phyloP scores from a whole-genome alignment of 2,329 filamentous ascomycete species.

The Samsoniella hepiali region DNA sequence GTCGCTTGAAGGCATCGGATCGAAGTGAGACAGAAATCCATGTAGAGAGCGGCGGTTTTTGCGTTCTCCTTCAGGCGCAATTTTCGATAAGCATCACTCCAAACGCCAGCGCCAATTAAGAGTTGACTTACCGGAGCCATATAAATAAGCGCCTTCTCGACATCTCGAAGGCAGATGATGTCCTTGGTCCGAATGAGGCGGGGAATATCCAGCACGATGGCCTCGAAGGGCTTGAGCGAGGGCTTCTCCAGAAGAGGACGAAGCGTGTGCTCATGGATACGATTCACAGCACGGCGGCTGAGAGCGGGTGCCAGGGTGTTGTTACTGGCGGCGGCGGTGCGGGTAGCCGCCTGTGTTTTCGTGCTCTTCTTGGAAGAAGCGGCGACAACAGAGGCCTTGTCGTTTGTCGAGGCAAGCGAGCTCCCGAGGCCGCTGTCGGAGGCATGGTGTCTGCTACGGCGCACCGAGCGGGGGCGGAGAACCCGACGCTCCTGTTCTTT shows the following conservation, averaged over 20 bases:
- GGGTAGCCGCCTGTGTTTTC: conserved; percentile 43
- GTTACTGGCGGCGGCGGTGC: conserved; percentile 51
- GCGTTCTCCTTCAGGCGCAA: conserved; percentile 74
- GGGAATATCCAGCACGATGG: conserved; percentile 74
- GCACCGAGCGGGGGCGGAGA: conserved; percentile 52
- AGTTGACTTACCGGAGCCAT: conserved; percentile 85
- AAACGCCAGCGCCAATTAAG: conserved; percentile 52
- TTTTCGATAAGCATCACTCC: conserved; percentile 66
- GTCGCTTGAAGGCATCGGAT: conserved; percentile 88
- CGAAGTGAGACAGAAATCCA: conserved; percentile 85
- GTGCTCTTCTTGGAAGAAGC: conserved; percentile 39
- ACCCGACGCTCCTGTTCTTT: conserved; percentile 46
- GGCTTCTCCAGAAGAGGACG: conserved; percentile 72
- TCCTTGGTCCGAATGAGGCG: conserved; percentile 77
- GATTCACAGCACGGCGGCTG: conserved; percentile 65
- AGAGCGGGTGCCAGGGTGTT: conserved; percentile 56
- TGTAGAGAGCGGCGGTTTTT: conserved; percentile 67
- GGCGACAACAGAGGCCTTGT: conserved; percentile 45
- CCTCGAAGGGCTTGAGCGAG: conserved; percentile 74
- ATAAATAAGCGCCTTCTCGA: conserved; percentile 90
- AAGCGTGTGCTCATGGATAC: conserved; percentile 77
- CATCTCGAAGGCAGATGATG: conserved; percentile 85
- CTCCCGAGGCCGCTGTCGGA: conserved; percentile 89
- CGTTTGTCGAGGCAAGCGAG: conserved; percentile 64
- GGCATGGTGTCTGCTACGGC: conserved; percentile 62